These are phyloP conservation scores for Rhodotorula sp. DNA, from an alignment of 1,284 basidiomycete species.

Conservation along the genomic window DNA sequence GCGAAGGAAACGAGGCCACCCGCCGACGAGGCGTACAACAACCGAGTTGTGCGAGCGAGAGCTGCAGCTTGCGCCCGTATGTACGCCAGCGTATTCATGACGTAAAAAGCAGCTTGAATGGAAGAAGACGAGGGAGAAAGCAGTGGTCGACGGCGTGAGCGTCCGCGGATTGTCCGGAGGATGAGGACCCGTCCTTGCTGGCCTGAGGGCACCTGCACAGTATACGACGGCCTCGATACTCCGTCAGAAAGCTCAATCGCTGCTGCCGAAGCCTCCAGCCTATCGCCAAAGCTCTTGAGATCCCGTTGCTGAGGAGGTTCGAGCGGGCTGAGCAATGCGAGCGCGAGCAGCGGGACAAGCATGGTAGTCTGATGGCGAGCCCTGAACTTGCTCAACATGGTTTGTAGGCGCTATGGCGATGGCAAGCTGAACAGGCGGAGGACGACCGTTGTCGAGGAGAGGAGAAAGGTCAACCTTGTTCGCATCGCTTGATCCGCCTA, in stretches of 20 bases:
- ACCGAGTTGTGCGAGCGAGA: background rate
- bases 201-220: no score
- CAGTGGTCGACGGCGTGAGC: background rate
- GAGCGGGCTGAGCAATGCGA: no score
- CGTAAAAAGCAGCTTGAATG: background rate
- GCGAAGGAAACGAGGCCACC: constrained; percentile 12
- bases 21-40: background rate
- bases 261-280: no score
- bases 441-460: background rate
- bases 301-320: no score
- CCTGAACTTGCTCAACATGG: no score
- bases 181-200: no score
- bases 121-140: background rate
- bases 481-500: background rate
- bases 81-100: constrained; percentile 5
- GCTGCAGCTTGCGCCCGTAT: background rate
- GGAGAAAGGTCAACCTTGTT: background rate
- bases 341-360: no score
- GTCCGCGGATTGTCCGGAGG: background rate
- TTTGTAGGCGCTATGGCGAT: no score
- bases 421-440: background rate
- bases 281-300: no score
- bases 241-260: no score
- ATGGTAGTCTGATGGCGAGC: no score
- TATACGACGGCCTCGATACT: no score